Percentiles rank a stretch among this genome's conserved stretches.
Evolutionary conservation across 1,284 basidiomycete genomes (phyloP).

Genomic region (Naganishia sp.): DNA sequence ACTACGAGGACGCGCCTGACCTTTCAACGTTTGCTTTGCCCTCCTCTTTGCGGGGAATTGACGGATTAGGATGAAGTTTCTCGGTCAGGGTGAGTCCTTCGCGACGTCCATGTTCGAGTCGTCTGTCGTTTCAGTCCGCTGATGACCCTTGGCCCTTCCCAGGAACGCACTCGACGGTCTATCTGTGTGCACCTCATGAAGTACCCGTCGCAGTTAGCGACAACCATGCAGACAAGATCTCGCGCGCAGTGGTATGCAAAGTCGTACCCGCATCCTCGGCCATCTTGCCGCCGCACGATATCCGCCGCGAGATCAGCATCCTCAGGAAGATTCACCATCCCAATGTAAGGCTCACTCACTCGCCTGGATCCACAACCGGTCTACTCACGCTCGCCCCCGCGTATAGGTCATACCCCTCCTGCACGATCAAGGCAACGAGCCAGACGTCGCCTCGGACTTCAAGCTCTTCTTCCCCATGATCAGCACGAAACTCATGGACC

Average conservation of each 20-base stretch:
- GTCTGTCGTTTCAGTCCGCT: not conserved
- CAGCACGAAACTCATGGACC: slow-evolving; percentile 18
- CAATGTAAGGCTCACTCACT: slow-evolving; percentile 20
- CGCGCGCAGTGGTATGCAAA: slow-evolving; percentile 25
- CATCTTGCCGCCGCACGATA: slow-evolving; percentile 28
- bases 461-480: slow-evolving; percentile 24
- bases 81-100: slow-evolving; percentile 16
- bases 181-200: slow-evolving; percentile 11
- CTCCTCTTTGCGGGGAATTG: slow-evolving; percentile 15
- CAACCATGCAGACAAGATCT: not conserved
- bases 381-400: not conserved
- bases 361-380: not conserved
- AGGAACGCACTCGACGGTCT: slow-evolving; percentile 23
- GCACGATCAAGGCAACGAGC: slow-evolving; percentile 3
- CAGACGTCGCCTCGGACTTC: slow-evolving; percentile 12
- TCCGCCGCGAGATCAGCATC: slow-evolving; percentile 27
- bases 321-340: slow-evolving; percentile 25
- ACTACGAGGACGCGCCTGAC: not conserved
- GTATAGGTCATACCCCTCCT: slow-evolving; percentile 19
- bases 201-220: not conserved
- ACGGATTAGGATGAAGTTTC: slow-evolving; percentile 25
- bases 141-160: not conserved
- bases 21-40: slow-evolving; percentile 1
- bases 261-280: slow-evolving; percentile 13
- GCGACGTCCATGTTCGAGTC: not conserved